Percentiles rank a stretch among this genome's conserved stretches.
Evolutionary conservation across 305 asterid genomes (phyloP).

Genomic region (Plantago rigida): DNA sequence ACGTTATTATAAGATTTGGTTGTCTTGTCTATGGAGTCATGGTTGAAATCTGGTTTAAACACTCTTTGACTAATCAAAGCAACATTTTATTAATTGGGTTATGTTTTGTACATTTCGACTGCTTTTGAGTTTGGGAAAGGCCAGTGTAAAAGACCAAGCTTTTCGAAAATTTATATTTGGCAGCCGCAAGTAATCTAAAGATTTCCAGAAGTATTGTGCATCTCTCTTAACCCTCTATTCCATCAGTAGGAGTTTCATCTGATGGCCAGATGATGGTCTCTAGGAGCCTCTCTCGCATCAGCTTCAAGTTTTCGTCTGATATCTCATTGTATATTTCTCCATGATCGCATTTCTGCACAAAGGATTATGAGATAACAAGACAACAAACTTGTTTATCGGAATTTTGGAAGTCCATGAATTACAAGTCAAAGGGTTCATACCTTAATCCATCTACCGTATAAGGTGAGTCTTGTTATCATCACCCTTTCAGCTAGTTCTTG

Average conservation of each 20-base stretch:
- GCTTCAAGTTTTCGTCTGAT: background rate
- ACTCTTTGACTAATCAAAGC: no score
- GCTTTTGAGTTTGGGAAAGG: no score
- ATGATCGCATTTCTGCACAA: constrained; percentile 16
- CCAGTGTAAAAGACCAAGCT: no score
- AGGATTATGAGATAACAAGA: background rate
- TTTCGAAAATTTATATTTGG: no score
- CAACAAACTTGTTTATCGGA: background rate
- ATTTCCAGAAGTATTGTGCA: no score
- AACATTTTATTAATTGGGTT: no score
- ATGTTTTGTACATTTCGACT: no score
- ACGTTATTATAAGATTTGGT: no score
- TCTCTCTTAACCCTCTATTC: no score
- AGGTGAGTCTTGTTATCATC: constrained; percentile 69
- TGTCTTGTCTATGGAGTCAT: no score
- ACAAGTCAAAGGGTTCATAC: constrained; percentile 22
- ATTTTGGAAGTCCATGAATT: background rate
- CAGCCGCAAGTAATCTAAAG: no score
- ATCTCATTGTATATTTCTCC: background rate
- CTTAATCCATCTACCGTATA: constrained; percentile 70
- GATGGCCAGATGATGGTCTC: constrained; percentile 11
- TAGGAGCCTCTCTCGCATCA: constrained; percentile 9
- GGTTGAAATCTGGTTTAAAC: no score
- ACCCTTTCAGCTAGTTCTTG: constrained; percentile 78
- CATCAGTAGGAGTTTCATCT: background rate